Evolutionary conservation across 176 grass and related monocot species (phyloP).

Genomic region (Carex myosuroides): DNA sequence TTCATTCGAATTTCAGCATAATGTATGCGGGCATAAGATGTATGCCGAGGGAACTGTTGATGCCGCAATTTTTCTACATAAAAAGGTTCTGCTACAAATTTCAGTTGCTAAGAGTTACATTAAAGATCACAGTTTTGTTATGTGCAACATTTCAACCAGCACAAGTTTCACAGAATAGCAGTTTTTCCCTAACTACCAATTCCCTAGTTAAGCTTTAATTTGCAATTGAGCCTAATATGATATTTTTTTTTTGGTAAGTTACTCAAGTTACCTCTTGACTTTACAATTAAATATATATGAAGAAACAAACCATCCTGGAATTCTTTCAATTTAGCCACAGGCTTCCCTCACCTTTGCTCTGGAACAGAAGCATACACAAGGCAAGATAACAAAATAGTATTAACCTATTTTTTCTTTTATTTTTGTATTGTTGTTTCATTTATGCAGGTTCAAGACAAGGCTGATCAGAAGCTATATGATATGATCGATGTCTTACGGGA

Average conservation of each 20-base stretch:
- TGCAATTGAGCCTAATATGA: not conserved
- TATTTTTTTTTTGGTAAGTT: not conserved
- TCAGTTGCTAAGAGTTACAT: not conserved
- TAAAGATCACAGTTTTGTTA: not conserved
- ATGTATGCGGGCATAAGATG: constrained; percentile 75
- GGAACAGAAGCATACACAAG: not conserved
- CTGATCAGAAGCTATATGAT: constrained; percentile 64
- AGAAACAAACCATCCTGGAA: not conserved
- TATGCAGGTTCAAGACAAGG: constrained; percentile 63
- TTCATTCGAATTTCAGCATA: constrained; percentile 97
- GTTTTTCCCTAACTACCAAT: not conserved
- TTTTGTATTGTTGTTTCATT: not conserved
- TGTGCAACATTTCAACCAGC: not conserved
- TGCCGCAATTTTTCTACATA: constrained; percentile 69
- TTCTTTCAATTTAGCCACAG: not conserved
- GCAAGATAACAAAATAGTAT: not conserved
- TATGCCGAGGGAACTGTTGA: constrained; percentile 79
- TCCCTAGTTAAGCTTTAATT: not conserved
- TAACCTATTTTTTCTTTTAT: not conserved
- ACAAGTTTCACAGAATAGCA: not conserved
- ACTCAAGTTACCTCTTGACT: not conserved
- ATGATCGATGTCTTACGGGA: constrained; percentile 78
- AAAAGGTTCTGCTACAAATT: constrained; percentile 41
- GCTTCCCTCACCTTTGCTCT: not conserved
- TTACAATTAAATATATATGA: not conserved